Evolutionary conservation across 257 asterid genomes (phyloP).

Genomic region (Plectranthus barbatus): DNA sequence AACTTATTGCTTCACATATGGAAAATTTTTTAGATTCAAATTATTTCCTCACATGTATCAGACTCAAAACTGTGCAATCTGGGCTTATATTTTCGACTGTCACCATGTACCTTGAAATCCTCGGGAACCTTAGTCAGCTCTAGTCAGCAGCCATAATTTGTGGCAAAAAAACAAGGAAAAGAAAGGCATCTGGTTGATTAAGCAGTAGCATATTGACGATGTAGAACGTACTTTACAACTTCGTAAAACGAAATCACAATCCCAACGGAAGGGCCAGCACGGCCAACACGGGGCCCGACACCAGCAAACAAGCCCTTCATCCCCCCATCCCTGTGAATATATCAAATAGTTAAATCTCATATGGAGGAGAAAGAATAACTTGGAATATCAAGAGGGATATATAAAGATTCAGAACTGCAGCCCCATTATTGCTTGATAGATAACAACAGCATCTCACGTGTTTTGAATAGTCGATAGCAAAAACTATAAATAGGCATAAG

Average conservation of each 20-base stretch:
- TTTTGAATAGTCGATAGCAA: neutral
- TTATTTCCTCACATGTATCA: slow-evolving; percentile 20
- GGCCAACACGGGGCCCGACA: slow-evolving; percentile 94
- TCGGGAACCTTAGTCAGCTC: slow-evolving; percentile 19
- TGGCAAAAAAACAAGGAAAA: neutral
- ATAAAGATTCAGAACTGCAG: neutral
- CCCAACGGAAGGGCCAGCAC: slow-evolving; percentile 98
- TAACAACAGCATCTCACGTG: neutral
- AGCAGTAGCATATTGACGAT: slow-evolving; percentile 34
- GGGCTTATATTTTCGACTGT: slow-evolving; percentile 19
- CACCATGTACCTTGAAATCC: slow-evolving; percentile 13
- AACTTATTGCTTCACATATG: slow-evolving; percentile 13
- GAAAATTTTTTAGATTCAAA: slow-evolving; percentile 1
- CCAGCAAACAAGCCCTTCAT: slow-evolving; percentile 87
- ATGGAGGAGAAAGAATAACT: too few relatives aligned
- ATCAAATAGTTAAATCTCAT: neutral
- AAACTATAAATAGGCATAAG: neutral
- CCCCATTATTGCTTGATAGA: neutral
- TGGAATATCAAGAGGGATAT: neutral
- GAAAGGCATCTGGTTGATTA: neutral
- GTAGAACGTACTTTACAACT: slow-evolving; percentile 63
- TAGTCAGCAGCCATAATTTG: slow-evolving; percentile 23
- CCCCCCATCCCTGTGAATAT: slow-evolving; percentile 68
- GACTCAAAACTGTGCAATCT: slow-evolving; percentile 29
- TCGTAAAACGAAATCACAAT: slow-evolving; percentile 90